Conservation (phyloP, 1,284 basidiomycete genomes). For the Sanghuangporus sanghuang region DNA sequence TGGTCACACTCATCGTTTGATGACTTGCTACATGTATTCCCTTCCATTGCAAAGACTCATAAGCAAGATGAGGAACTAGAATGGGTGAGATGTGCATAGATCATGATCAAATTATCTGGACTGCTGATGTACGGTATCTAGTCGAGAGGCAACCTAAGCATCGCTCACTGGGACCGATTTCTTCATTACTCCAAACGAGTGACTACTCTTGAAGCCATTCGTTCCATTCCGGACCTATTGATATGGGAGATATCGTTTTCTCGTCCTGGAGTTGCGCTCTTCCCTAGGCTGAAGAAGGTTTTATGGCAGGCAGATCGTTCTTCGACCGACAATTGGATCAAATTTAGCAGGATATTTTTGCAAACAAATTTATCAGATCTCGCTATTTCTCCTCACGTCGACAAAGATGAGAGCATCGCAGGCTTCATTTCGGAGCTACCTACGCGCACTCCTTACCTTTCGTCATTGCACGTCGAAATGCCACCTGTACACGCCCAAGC, state of each 20-base stretch:
- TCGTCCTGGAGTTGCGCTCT: neutral
- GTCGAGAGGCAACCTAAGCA: neutral
- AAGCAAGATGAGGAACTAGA: neutral
- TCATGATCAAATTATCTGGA: too few relatives aligned
- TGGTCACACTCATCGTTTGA: neutral
- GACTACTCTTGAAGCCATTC: neutral
- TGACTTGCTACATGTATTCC: neutral
- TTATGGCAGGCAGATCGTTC: neutral
- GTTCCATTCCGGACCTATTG: neutral
- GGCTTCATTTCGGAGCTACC: neutral
- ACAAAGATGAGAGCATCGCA: neutral
- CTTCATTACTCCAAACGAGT: neutral
- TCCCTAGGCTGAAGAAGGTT: neutral
- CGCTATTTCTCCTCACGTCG: neutral
- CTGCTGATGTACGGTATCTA: too few relatives aligned
- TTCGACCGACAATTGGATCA: neutral
- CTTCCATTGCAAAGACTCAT: too few relatives aligned
- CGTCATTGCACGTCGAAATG: too few relatives aligned
- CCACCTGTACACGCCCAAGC: too few relatives aligned
- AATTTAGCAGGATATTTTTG: neutral
- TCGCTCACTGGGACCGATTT: neutral
- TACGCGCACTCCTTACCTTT: neutral
- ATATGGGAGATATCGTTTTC: neutral
- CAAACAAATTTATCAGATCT: neutral
- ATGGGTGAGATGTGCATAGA: neutral